phyloP scores from a whole-genome alignment of 345 rosid species.

The Euphorbia tirucalli region DNA sequence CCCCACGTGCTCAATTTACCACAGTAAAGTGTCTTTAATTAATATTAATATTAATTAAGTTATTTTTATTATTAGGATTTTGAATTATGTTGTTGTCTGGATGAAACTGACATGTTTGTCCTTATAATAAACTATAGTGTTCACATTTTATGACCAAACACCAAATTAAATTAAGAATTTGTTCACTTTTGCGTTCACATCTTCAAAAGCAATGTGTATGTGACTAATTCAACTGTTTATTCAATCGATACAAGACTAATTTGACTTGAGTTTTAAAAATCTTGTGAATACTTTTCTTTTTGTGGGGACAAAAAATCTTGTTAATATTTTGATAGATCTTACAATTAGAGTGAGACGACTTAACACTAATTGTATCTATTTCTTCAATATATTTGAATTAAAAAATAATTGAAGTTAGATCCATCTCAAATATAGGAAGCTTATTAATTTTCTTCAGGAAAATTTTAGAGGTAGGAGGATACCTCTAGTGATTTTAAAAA shows the following conservation, averaged over 20 bases:
- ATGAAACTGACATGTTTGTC: background rate
- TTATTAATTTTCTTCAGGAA: no score
- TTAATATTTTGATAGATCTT: no score
- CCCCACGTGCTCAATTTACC: slow-evolving; percentile 4
- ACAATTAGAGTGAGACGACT: no score
- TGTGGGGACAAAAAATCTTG: no score
- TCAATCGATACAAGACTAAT: background rate
- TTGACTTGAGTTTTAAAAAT: no score
- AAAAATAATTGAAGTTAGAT: no score
- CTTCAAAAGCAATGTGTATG: background rate
- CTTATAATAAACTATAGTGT: background rate
- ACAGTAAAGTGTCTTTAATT: background rate
- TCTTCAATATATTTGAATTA: no score
- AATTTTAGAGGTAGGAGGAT: no score
- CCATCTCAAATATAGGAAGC: no score
- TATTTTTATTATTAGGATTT: background rate
- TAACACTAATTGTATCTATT: no score
- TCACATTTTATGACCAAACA: background rate
- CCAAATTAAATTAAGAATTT: background rate
- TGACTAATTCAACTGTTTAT: background rate
- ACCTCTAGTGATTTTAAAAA: no score
- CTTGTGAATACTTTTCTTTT: no score
- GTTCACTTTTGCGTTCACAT: background rate
- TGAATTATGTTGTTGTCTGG: background rate
- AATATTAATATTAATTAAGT: background rate